A percentile compares a stretch with the other conserved stretches of the same genome.
phyloP scores from a whole-genome alignment of 1,284 basidiomycete species.

The Fistulina hepatica region DNA sequence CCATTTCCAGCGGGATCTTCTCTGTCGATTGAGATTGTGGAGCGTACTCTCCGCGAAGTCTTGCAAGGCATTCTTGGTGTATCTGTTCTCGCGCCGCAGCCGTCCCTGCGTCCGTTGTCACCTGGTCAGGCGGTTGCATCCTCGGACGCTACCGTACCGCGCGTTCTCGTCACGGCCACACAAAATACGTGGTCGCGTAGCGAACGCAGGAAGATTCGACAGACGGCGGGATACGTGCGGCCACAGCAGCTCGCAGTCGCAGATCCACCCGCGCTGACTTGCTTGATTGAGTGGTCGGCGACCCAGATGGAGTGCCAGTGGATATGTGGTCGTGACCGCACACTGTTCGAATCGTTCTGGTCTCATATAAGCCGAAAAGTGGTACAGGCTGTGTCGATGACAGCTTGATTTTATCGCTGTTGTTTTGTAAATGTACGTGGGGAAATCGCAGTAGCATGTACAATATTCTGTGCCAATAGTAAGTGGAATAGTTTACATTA shows the following conservation, averaged over 20 bases:
- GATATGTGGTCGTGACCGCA: conserved; percentile 50
- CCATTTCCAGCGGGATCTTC: conserved; percentile 14
- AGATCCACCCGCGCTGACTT: neutral
- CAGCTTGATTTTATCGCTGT: too few relatives aligned
- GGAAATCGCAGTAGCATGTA: too few relatives aligned
- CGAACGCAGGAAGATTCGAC: conserved; percentile 39
- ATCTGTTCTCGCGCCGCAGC: too few relatives aligned
- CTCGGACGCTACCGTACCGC: neutral
- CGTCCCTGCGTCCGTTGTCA: conserved; percentile 22
- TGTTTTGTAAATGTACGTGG: too few relatives aligned
- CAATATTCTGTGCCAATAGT: too few relatives aligned
- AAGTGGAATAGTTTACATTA: too few relatives aligned
- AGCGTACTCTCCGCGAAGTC: conserved; percentile 7
- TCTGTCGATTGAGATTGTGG: conserved; percentile 12
- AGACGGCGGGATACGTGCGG: conserved; percentile 9
- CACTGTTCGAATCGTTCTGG: conserved; percentile 58
- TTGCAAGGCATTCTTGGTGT: neutral
- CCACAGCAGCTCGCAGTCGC: conserved; percentile 3
- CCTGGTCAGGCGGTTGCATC: conserved; percentile 23
- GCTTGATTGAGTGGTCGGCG: conserved; percentile 3
- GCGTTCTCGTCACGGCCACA: conserved; percentile 25
- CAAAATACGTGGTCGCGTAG: conserved; percentile 68
- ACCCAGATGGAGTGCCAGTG: conserved; percentile 41
- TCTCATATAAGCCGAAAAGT: conserved; percentile 40
- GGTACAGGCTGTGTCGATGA: too few relatives aligned